Evolutionary conservation across 2,329 filamentous ascomycete genomes (phyloP), one percentile per base, ranked within the genome.

Genomic region (Fusarium napiforme): DNA sequence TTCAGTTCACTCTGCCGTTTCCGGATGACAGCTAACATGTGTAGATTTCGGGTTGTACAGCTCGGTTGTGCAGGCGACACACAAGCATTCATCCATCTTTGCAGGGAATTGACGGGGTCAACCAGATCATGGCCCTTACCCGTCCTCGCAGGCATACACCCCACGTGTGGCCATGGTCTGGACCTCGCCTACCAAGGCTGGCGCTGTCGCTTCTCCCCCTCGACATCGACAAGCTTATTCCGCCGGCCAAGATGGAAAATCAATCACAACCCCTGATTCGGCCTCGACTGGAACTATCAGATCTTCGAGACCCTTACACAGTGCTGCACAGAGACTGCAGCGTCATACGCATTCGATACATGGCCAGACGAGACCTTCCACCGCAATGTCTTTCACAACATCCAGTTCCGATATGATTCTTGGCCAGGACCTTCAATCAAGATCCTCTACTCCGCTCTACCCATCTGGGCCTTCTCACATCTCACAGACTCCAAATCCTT

Each of bases 41-140:
- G 4, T 66, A 96, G 95, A 98, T 83, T 93, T 93, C 82, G 87
- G 87, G 60, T 88, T 94, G 39, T 92, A 91, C 68, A 91, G 93
- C 64, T 90, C 92, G 1, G 93, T 98, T 7, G 95, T 97, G 21
- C 93, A 98, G 65, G 92, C 91, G 40, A 96, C 94, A 39, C 95
- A 98, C 83, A 89, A 91, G 56, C 90, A 94, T 80, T 93, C 92
- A 79, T 86, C 90, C 69, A 92, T 98, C 58, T 98, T 98, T 80
- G 77, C 84, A 79, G 88, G 89, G 61, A 80, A 82, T 75, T 83
- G 81, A 83, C 73, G 79, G 72, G 69, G 70, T 70, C 61, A 73
- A 75, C 76, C 78, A 75, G 77, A 76, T 69, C 77, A 77, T 72
- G 76, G 77, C 75, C 58, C 64, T 65, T 62, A 59, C 57, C 71